Evolutionary conservation across 108 stramenopile genomes (phyloP), one percentile per base, ranked within the genome.

Genomic region (Ochromonas danica): DNA sequence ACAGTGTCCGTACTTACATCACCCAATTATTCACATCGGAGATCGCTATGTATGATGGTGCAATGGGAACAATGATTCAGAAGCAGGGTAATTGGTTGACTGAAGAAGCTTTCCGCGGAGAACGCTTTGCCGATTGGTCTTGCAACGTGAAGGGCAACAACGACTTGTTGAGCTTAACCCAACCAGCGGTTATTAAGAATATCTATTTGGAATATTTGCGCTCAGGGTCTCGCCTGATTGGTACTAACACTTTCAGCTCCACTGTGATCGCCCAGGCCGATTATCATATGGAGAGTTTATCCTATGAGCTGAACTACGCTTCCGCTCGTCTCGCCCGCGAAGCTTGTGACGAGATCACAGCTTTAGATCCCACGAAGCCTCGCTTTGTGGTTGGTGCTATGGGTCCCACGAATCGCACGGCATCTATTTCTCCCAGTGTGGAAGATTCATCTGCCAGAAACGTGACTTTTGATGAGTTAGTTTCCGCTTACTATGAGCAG

Each of bases 201-300:
- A 97, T 98, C 80, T 96, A 98, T 92, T 78, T 61, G 27, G 70
- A 94, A 74, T 98, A 98, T 80, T 85, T 98, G 10, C 93, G 94
- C 81, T 88, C 82, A 62, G 94, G 94, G 36, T 93, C 94, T 40
- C 88, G 96, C 78, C 42, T 98, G 85, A 95, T 98, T 83, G 97
- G 95, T 30, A 98, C 97, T 75, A 98, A 98, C 81, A 98, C 97
- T 0, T 98, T 98, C 88, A 94, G 93, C 17, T 93, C 93, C 36
- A 98, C 97, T 2, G 94, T 94, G 61, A 96, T 98, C 78, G 97
- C 97, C 81, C 95, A 94, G 92, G 97, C 94, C 33, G 97, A 98
- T 82, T 98, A 98, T 82, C 87, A 94, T 71, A 97, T 98, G 96
- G 95, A 98, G 82, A 82, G 81, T 27, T 92, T 92, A 27, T 94